Evolutionary conservation across 2,329 filamentous ascomycete species (phyloP).

Genomic region (Scleromitrula shiraiana): DNA sequence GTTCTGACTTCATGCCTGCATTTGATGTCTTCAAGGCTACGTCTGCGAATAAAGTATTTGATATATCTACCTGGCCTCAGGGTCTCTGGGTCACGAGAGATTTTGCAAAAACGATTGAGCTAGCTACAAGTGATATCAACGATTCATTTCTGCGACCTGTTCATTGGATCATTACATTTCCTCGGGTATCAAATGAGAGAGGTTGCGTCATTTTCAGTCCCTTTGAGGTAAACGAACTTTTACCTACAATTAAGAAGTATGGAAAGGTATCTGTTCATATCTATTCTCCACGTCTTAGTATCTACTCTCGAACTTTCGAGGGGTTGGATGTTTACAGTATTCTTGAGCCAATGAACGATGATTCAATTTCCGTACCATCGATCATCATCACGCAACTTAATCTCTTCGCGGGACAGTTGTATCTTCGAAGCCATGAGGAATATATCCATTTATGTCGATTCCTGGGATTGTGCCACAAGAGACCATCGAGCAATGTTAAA

Average conservation of each 20-base stretch:
- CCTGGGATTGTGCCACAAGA: slow-evolving; percentile 41
- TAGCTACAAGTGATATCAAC: background rate
- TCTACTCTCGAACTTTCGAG: slow-evolving; percentile 36
- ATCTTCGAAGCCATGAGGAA: slow-evolving; percentile 45
- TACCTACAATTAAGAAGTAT: slow-evolving; percentile 33
- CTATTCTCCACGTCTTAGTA: slow-evolving; percentile 40
- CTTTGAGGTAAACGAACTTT: slow-evolving; percentile 48
- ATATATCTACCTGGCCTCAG: slow-evolving; percentile 32
- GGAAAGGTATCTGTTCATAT: slow-evolving; percentile 38
- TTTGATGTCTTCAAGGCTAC: slow-evolving; percentile 38
- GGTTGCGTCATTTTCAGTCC: slow-evolving; percentile 46
- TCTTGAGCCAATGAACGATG: slow-evolving; percentile 25
- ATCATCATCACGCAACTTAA: slow-evolving; percentile 42
- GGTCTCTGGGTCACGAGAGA: slow-evolving; percentile 42
- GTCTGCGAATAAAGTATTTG: slow-evolving; percentile 32
- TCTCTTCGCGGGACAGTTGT: slow-evolving; percentile 61
- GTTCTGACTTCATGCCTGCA: slow-evolving; percentile 34
- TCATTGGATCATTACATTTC: slow-evolving; percentile 43
- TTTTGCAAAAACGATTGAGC: slow-evolving; percentile 39
- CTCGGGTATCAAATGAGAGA: slow-evolving; percentile 9
- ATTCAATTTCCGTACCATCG: slow-evolving; percentile 16
- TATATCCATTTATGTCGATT: slow-evolving; percentile 45
- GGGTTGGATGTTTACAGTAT: slow-evolving; percentile 37
- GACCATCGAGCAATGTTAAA: slow-evolving; percentile 6
- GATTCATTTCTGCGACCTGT: slow-evolving; percentile 46